Base-by-base conservation (phyloP, 139 green algal genomes). In the Closterium sp. region DNA sequence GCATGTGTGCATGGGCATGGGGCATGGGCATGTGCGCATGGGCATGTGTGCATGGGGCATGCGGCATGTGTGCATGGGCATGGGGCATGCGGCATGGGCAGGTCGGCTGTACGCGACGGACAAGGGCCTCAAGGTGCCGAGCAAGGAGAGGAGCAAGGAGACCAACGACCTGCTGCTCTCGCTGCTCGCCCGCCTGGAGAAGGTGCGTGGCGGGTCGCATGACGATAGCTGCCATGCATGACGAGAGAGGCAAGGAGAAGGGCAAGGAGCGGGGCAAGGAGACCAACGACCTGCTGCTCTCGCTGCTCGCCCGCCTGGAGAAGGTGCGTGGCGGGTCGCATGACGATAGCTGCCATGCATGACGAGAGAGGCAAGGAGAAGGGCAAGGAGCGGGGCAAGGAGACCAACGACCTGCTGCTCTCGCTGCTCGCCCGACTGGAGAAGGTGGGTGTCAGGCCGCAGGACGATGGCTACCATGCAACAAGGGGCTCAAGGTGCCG, bases 91-190 rank as follows among this genome's bases (percentile, higher is more conserved):
- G 1, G 38, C 4, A 45, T 73, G 29, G 5, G 70, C 92, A 94
- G 92, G 92, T 32, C 90, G 93, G 70, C 27, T 95, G 84, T 95
- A 95, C 79, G 93, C 93, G 28, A 70, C 94, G 91, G 93, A 95
- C 22, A 42, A 91, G 70, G 93, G 93, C 2, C 28, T 94, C 1
- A 90, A 90, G 31, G 85, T 93, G 29, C 4, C 85, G 13, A 29
- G n/a, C 24, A 84, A 79, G 28, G 90, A 90, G 28, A 89, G 92
- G 13, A 29, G n/a, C 24, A 84, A 79, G 28, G 90, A 90, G 17
- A 95, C 91, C 29, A 91, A 94, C 32, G 93, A 42, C 31, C 86
- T 95, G 31, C 93, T 94, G 9, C 79, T 92, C 27, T 89, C 90
- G 21, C 29, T 94, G 27, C 29, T 95, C 27, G 62, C 21, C 85